Evolutionary conservation across 805 yeast species (phyloP).

Genomic region (Myxozyma neglecta): DNA sequence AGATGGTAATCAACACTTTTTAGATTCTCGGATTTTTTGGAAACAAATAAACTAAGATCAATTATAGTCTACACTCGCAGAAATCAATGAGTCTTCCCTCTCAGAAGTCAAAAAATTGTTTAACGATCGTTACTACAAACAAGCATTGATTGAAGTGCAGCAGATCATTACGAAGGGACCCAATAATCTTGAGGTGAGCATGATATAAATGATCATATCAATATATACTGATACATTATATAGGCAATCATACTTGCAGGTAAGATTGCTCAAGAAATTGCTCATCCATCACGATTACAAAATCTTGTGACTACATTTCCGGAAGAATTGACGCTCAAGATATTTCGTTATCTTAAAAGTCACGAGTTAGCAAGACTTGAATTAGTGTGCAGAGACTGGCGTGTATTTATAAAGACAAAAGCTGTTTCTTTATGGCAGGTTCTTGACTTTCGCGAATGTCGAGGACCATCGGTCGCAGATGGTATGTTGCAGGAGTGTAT

Average conservation of each 20-base stretch:
- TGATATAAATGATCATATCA: too few relatives aligned
- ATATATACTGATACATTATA: background rate
- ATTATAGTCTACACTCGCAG: too few relatives aligned
- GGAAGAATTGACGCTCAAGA: background rate
- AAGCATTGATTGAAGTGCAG: too few relatives aligned
- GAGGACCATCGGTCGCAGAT: slow-evolving; percentile 3
- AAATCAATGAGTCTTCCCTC: too few relatives aligned
- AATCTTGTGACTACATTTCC: background rate
- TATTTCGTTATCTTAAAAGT: background rate
- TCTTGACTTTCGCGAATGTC: slow-evolving; percentile 1
- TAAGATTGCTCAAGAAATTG: background rate
- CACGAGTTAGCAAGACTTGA: background rate
- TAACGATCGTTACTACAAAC: too few relatives aligned
- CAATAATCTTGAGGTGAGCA: too few relatives aligned
- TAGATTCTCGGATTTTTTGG: too few relatives aligned
- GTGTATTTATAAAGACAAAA: background rate
- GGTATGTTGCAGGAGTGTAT: background rate
- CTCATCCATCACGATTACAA: background rate
- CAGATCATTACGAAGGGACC: too few relatives aligned
- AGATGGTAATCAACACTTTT: too few relatives aligned
- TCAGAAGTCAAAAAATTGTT: too few relatives aligned
- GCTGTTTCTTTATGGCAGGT: background rate
- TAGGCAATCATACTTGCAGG: background rate
- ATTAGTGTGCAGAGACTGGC: background rate
- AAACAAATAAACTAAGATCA: too few relatives aligned